These are phyloP conservation scores for Solanum medicagineum DNA, from an alignment of 257 asterid genomes.

Conservation along the genomic window DNA sequence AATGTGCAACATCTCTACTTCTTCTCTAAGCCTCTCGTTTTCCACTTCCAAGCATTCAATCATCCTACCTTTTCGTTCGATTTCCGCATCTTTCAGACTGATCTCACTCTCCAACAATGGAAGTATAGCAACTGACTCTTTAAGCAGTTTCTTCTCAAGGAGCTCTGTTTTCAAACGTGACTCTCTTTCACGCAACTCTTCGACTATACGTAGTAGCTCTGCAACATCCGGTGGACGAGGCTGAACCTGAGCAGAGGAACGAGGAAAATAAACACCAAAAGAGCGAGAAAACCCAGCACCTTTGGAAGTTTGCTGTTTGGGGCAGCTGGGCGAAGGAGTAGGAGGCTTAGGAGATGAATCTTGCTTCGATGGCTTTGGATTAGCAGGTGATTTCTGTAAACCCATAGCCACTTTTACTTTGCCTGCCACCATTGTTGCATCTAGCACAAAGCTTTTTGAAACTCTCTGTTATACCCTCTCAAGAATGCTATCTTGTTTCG, in stretches of 20 bases:
- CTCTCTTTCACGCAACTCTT: constrained; percentile 56
- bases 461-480: neutral
- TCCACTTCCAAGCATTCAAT: constrained; percentile 67
- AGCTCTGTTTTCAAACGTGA: constrained; percentile 65
- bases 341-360: constrained; percentile 41
- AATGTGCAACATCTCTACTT: constrained; percentile 53
- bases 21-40: constrained; percentile 51
- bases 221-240: constrained; percentile 89
- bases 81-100: constrained; percentile 31
- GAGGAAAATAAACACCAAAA: constrained; percentile 69
- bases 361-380: constrained; percentile 19
- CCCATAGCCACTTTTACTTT: constrained; percentile 69
- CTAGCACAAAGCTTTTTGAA: neutral
- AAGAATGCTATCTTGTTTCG: neutral
- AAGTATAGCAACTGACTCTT: constrained; percentile 52
- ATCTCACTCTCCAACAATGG: constrained; percentile 68
- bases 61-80: constrained; percentile 33
- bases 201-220: constrained; percentile 55
- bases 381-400: constrained; percentile 53
- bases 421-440: constrained; percentile 66
- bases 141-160: constrained; percentile 50
- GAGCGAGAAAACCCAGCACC: constrained; percentile 48
- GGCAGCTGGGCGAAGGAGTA: constrained; percentile 24
- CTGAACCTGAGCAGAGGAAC: constrained; percentile 83
- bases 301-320: constrained; percentile 21